Conservation (phyloP, 352 stramenopile species). For the Saprolegnia parasitica region DNA sequence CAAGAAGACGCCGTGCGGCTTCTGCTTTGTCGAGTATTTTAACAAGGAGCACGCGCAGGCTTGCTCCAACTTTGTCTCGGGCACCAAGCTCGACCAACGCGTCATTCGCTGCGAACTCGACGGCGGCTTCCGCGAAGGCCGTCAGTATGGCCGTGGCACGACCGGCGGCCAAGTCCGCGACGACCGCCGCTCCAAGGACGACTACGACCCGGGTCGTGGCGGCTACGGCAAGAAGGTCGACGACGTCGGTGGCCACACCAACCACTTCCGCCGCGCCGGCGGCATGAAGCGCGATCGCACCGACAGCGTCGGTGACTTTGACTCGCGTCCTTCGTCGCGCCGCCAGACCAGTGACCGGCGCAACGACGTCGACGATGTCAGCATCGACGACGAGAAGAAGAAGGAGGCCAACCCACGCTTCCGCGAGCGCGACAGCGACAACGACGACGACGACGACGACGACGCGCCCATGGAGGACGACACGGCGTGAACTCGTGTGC, state of each 20-base stretch:
- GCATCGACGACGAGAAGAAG: conserved; percentile 14
- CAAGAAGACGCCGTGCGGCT: conserved; percentile 95
- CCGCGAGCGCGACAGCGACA: conserved; percentile 44
- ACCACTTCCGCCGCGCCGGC: conserved; percentile 60
- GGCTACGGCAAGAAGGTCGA: conserved; percentile 69
- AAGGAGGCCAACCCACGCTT: conserved; percentile 61
- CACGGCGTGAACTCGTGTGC: conserved; percentile 5
- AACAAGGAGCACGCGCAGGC: conserved; percentile 64
- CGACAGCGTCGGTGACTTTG: conserved; percentile 45
- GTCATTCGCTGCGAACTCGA: conserved; percentile 87
- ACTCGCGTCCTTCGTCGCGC: conserved; percentile 33
- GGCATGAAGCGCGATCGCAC: conserved; percentile 49
- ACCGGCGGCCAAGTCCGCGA: conserved; percentile 82
- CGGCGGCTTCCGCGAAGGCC: conserved; percentile 76
- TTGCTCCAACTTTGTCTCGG: conserved; percentile 76
- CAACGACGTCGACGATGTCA: conserved; percentile 30
- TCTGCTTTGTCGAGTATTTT: conserved; percentile 96
- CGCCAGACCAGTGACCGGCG: conserved; percentile 34
- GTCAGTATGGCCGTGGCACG: conserved; percentile 77
- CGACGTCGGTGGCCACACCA: conserved; percentile 39
- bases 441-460: conserved; percentile 14
- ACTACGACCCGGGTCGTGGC: conserved; percentile 75
- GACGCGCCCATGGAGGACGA: conserved; percentile 3
- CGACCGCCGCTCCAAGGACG: conserved; percentile 76
- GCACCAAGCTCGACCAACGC: conserved; percentile 84